These are phyloP conservation scores for Serendipita indica DNA, from an alignment of 768 basidiomycete genomes.

Conservation along the genomic window DNA sequence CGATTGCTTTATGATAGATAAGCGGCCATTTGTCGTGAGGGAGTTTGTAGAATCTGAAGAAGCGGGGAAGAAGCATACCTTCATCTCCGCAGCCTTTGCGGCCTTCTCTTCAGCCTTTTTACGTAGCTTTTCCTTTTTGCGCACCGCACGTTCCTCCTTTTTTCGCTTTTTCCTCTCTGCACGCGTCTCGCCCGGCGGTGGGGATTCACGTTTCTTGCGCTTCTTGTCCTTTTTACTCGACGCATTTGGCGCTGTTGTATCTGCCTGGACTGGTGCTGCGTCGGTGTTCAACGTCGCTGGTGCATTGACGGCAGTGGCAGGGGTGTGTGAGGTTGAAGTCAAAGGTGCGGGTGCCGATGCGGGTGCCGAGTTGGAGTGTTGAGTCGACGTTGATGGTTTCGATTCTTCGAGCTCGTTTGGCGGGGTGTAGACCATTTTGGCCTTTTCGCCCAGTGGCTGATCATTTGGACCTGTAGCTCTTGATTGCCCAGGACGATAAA, in stretches of 20 bases:
- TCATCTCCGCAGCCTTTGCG: neutral
- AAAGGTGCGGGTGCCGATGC: conserved; percentile 17
- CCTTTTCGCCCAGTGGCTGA: conserved; percentile 53
- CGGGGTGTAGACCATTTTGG: conserved; percentile 31
- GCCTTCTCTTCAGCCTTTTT: neutral
- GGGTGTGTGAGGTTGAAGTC: conserved; percentile 2
- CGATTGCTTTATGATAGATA: no score
- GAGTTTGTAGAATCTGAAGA: no score
- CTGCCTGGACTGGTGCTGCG: conserved; percentile 11
- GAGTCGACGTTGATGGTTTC: neutral
- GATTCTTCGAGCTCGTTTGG: neutral
- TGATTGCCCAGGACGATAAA: conserved; percentile 15
- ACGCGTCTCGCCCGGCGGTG: neutral
- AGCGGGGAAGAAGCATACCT: neutral
- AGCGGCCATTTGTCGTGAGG: no score
- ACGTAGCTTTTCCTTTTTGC: neutral
- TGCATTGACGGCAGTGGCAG: neutral
- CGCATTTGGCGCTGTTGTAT: neutral
- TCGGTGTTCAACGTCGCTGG: neutral
- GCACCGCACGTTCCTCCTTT: conserved; percentile 3
- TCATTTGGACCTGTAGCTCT: conserved; percentile 49
- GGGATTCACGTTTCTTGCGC: conserved; percentile 9
- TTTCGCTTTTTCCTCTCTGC: neutral
- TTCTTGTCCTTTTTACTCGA: conserved; percentile 11
- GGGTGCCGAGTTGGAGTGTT: neutral